Conservation (phyloP, 176 grass and related monocot species). For the Saccharum spontaneum region DNA sequence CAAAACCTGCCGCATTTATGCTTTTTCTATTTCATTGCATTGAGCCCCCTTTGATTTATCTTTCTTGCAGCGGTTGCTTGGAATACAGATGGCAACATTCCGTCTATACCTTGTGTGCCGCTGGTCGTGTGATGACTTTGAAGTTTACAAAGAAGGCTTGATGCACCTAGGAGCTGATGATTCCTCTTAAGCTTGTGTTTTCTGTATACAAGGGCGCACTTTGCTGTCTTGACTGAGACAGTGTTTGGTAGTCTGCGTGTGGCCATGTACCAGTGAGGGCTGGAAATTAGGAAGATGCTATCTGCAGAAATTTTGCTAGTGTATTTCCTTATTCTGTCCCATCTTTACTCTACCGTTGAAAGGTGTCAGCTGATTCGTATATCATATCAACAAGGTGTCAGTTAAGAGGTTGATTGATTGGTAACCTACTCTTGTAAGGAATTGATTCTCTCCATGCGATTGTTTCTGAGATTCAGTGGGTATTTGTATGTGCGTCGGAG, state of each 20-base stretch:
- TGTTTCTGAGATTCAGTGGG: too few relatives aligned
- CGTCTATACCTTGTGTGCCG: constrained; percentile 71
- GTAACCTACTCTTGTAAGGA: not conserved
- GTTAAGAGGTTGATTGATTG: not conserved
- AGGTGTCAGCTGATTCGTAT: constrained; percentile 1
- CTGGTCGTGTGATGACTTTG: constrained; percentile 76
- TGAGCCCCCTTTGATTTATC: constrained; percentile 6
- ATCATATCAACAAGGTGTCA: not conserved
- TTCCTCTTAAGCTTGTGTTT: constrained; percentile 40
- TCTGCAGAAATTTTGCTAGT: not conserved
- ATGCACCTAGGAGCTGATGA: constrained; percentile 44
- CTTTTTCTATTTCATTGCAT: not conserved
- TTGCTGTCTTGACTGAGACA: constrained; percentile 16
- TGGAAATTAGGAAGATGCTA: not conserved
- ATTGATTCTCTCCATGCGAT: too few relatives aligned
- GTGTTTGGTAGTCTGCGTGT: too few relatives aligned
- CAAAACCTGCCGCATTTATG: not conserved
- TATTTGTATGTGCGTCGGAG: too few relatives aligned
- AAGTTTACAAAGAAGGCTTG: constrained; percentile 75
- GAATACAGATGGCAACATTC: constrained; percentile 82
- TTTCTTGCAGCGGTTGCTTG: constrained; percentile 64
- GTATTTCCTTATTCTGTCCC: not conserved
- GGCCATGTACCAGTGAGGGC: too few relatives aligned
- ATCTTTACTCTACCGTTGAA: not conserved
- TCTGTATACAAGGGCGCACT: not conserved